A percentile compares a stretch with the other conserved stretches of the same genome.
Evolutionary conservation across 2,329 filamentous ascomycete genomes (phyloP).

Genomic region (Pestalotiopsis sp.): DNA sequence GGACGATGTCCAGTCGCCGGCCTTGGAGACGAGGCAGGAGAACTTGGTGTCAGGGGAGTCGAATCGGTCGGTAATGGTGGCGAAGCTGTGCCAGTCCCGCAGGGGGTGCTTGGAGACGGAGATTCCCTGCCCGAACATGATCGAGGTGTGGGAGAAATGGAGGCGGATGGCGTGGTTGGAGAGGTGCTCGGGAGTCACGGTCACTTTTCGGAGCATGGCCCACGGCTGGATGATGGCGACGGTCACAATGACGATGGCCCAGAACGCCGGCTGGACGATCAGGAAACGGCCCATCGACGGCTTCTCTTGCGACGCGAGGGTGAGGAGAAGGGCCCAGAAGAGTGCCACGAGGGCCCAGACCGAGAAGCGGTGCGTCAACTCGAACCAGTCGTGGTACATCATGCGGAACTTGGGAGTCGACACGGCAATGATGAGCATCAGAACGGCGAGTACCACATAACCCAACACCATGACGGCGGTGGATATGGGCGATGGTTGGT

Average conservation of each 20-base stretch:
- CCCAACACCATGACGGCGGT: constrained; percentile 57
- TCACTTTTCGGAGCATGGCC: constrained; percentile 68
- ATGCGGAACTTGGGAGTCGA: constrained; percentile 65
- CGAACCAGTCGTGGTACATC: constrained; percentile 68
- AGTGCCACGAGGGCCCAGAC: constrained; percentile 52
- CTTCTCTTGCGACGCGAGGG: neutral
- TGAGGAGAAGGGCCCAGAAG: constrained; percentile 1
- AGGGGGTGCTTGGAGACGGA: constrained; percentile 65
- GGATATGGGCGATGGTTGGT: constrained; percentile 38
- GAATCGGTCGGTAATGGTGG: constrained; percentile 63
- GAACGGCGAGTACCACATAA: constrained; percentile 7
- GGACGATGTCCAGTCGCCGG: constrained; percentile 72
- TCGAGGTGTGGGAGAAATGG: constrained; percentile 65
- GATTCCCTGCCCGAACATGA: constrained; percentile 56
- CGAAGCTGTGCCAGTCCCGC: constrained; percentile 75
- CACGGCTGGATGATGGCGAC: constrained; percentile 70
- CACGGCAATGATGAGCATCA: constrained; percentile 49
- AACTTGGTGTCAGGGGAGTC: constrained; percentile 45
- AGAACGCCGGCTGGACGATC: constrained; percentile 53
- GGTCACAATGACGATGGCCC: constrained; percentile 68
- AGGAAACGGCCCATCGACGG: constrained; percentile 20
- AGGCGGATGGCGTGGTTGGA: constrained; percentile 75
- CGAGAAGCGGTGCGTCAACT: constrained; percentile 69
- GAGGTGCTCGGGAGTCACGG: constrained; percentile 65
- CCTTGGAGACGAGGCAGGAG: constrained; percentile 70